Conservation (phyloP, 192 early-diverging fungal genomes). For the Podila verticillata region DNA sequence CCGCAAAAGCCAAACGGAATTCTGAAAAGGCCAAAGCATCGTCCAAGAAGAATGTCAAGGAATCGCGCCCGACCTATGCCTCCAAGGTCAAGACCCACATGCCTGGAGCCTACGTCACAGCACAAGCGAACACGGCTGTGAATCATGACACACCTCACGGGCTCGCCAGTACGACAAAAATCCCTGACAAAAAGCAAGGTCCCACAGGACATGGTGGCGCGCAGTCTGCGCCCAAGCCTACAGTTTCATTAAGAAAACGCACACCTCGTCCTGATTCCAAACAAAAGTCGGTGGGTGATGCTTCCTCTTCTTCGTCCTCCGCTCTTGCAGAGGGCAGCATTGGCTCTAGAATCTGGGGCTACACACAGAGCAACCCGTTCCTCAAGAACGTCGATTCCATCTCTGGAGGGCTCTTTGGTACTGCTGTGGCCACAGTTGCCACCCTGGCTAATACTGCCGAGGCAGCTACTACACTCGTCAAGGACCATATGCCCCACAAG, state of each 20-base stretch:
- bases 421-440: conserved; percentile 15
- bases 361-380: conserved; percentile 7
- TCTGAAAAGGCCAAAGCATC: no score
- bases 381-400: conserved; percentile 16
- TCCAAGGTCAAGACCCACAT: no score
- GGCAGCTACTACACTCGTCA: conserved; percentile 4
- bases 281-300: neutral
- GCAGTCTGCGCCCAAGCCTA: neutral
- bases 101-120: no score
- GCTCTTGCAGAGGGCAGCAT: neutral
- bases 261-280: neutral
- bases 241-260: neutral
- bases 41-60: no score
- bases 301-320: neutral
- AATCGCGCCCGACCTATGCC: no score
- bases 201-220: neutral
- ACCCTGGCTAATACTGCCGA: conserved; percentile 16
- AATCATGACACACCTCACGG: no score
- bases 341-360: conserved; percentile 11
- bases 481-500: conserved; percentile 16
- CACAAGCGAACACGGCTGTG: no score
- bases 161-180: neutral
- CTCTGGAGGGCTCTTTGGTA: conserved; percentile 16
- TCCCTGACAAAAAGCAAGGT: neutral
- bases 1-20: no score